Conservation (phyloP, 1,284 basidiomycete species). For the Fomitopsis schrenkii region DNA sequence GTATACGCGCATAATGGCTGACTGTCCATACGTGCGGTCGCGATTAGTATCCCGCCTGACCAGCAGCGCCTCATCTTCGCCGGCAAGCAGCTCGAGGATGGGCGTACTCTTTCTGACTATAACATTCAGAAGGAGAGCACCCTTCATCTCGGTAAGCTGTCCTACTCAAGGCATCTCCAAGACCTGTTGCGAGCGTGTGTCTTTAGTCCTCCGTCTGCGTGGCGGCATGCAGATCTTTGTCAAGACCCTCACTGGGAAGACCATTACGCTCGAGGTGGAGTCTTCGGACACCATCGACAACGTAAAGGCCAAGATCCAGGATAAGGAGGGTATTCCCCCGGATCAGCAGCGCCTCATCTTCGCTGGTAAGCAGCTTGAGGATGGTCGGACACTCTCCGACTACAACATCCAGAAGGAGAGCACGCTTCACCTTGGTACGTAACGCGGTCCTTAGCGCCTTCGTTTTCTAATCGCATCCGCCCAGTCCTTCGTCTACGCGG, state of each 20-base stretch:
- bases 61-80: conserved; percentile 27
- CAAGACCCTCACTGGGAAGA: conserved; percentile 29
- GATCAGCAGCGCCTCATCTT: conserved; percentile 1
- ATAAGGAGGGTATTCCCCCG: conserved; percentile 22
- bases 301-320: conserved; percentile 27
- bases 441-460: not conserved
- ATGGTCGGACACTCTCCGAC: not conserved
- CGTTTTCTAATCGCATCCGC: not conserved
- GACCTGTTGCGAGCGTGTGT: not conserved
- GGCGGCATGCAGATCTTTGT: conserved; percentile 28
- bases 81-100: conserved; percentile 26
- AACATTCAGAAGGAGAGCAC: conserved; percentile 29
- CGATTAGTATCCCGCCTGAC: conserved; percentile 19
- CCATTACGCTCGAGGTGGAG: conserved; percentile 27
- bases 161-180: not conserved
- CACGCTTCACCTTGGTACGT: not conserved
- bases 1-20: not conserved
- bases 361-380: conserved; percentile 1
- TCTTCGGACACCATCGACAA: conserved; percentile 26
- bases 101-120: conserved; percentile 25
- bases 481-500: conserved; percentile 12
- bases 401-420: conserved; percentile 3
- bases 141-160: conserved; percentile 20
- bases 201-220: not conserved
- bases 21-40: not conserved